Percentiles rank a stretch among this genome's conserved stretches.
Conservation (phyloP, 805 yeast species). For the Teunomyces panamensis region DNA sequence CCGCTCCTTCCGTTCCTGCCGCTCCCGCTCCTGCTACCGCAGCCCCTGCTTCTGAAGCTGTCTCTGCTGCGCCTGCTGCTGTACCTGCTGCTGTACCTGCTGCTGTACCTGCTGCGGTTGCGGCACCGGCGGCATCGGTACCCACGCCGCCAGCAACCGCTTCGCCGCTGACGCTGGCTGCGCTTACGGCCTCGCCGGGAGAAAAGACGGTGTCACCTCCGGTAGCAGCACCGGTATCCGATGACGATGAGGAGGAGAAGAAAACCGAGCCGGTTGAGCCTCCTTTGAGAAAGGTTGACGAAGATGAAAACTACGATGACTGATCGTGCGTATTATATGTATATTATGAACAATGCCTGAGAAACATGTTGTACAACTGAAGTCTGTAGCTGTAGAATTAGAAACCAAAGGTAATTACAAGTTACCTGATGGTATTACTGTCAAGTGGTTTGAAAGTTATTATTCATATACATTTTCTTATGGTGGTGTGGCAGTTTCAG, state of each 20-base stretch:
- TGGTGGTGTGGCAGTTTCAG: no score
- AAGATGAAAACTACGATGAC: constrained; percentile 46
- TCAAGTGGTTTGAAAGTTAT: no score
- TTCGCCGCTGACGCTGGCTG: constrained; percentile 5
- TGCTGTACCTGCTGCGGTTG: constrained; percentile 5
- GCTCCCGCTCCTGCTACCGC: neutral
- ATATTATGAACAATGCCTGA: neutral
- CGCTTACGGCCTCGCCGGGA: neutral
- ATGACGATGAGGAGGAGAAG: constrained; percentile 28
- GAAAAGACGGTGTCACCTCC: constrained; percentile 1
- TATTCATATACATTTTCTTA: no score
- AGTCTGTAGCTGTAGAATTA: no score
- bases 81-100: constrained; percentile 7
- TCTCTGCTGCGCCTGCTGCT: constrained; percentile 2
- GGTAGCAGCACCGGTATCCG: constrained; percentile 9
- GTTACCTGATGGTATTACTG: no score
- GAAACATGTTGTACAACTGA: no score
- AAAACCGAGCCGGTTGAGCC: constrained; percentile 36
- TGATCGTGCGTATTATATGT: constrained; percentile 19
- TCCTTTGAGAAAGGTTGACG: constrained; percentile 44
- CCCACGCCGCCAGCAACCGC: constrained; percentile 7
- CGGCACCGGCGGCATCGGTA: constrained; percentile 4
- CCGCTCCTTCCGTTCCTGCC: neutral
- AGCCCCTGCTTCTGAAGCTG: neutral
- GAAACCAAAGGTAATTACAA: no score